Evolutionary conservation across 768 basidiomycete genomes (phyloP), one percentile per base, ranked within the genome.

Genomic region (Collybia sordida): DNA sequence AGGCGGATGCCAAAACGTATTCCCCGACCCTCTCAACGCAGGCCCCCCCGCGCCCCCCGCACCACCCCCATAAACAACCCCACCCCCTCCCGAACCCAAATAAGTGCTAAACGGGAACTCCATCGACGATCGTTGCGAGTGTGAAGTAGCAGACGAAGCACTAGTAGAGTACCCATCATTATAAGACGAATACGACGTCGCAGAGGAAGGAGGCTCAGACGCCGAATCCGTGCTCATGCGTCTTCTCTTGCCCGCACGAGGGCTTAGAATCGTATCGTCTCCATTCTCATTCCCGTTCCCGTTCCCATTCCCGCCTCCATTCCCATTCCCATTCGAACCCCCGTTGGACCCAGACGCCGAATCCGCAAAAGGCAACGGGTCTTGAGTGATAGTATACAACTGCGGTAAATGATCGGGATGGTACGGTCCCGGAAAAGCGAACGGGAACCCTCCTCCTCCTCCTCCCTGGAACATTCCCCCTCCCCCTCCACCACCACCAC

Each of bases 1-100:
- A 8, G 88, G 85, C 2, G 88, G 87, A 65, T 91, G 89, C 87
- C 88, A 90, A 59, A 87, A 85, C 6, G 85, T 79, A 54, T 79
- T 83, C 0, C 76, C 78, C 4, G 78, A 79, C 4, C 80, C 82
- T 14, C 83, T 71, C 23, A 83, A 67, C 3, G 78, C 73, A n/a
- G 74, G 77, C 35, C 79, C 75, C 34, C 56, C 58, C 56, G 60
- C 63, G 47, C 66, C 65, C 23, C 58, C 57, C 19, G 63, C 59
- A 25, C 81, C 45, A 6, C 22, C 37, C 14, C 31, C 34, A 14
- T 38, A 35, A 22, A 41, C 47, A n/a, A 22, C 22, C 7, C 37
- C 44, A 31, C 11, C 35, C 21, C 22, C 22, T 14, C 37, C 24
- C 8, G 52, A 25, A 4, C 35, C 36, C 21, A 59, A 71, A 59